Evolutionary conservation across 768 basidiomycete species (phyloP).

Genomic region (Aureoboletus auriporus): DNA sequence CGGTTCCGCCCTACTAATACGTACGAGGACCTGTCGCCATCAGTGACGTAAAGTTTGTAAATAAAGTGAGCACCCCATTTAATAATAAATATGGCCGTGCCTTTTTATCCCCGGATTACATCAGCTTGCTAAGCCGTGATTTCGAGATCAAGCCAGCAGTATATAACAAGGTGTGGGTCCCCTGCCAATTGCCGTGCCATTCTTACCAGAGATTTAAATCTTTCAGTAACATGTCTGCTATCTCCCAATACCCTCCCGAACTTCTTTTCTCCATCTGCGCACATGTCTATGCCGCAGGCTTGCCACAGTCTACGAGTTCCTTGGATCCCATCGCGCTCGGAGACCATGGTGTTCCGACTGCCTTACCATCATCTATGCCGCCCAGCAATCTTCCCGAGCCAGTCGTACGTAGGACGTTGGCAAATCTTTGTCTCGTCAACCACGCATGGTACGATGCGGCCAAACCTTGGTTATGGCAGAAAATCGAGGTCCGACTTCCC

Average conservation of each 20-base stretch:
- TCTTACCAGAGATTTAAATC: not conserved
- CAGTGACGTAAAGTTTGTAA: too few relatives aligned
- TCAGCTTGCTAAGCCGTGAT: conserved; percentile 2
- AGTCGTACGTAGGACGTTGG: conserved; percentile 58
- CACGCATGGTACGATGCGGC: conserved; percentile 77
- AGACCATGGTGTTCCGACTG: conserved; percentile 47
- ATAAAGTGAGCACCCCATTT: conserved; percentile 1
- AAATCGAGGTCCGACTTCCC: conserved; percentile 78
- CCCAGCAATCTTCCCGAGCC: conserved; percentile 67
- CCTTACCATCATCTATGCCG: conserved; percentile 71
- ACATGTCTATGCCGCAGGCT: conserved; percentile 60
- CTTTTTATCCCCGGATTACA: conserved; percentile 21
- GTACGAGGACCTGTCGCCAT: conserved; percentile 1
- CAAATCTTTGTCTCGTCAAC: conserved; percentile 72
- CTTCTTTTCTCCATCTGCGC: conserved; percentile 71
- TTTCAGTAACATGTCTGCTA: conserved; percentile 18
- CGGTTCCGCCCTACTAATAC: conserved; percentile 10
- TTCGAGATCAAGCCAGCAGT: conserved; percentile 8
- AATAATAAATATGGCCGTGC: not conserved
- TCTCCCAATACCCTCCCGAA: conserved; percentile 61
- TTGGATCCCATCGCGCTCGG: conserved; percentile 64
- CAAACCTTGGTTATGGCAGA: conserved; percentile 86
- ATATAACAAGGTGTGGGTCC: not conserved
- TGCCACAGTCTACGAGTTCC: conserved; percentile 49
- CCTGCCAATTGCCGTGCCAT: not conserved